Conservation (phyloP, 23 red algal species). For the Agarophyton chilense region DNA sequence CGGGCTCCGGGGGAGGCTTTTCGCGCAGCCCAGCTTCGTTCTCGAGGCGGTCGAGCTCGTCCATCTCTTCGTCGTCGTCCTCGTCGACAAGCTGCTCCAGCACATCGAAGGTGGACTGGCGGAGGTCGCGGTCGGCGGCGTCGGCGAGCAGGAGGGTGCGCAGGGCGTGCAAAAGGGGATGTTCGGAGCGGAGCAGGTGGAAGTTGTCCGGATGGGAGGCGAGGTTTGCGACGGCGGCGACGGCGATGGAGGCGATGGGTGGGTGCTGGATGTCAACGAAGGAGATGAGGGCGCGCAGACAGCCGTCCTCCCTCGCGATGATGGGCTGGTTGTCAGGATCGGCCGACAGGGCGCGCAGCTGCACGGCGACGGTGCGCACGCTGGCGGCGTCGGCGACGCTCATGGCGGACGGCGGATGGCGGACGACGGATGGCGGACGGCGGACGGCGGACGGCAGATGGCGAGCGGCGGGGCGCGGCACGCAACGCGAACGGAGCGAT, state of each 20-base stretch:
- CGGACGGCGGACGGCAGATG: too few relatives aligned
- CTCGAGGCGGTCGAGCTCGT: conserved; percentile 66
- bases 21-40: conserved; percentile 47
- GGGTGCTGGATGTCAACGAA: conserved; percentile 69
- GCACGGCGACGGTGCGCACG: conserved; percentile 85
- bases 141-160: conserved; percentile 28
- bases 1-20: conserved; percentile 29
- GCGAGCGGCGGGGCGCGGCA: too few relatives aligned
- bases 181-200: conserved; percentile 68
- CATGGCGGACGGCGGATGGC: conserved; percentile 25
- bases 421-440: too few relatives aligned
- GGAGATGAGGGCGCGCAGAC: conserved; percentile 67
- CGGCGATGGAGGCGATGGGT: conserved; percentile 72
- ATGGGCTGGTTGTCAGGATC: conserved; percentile 91
- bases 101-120: conserved; percentile 62
- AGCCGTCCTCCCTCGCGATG: conserved; percentile 90
- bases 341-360: conserved; percentile 85
- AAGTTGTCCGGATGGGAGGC: conserved; percentile 75
- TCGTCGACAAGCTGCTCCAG: conserved; percentile 67
- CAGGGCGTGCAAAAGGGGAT: conserved; percentile 32
- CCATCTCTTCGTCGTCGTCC: conserved; percentile 66
- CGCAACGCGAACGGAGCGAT: too few relatives aligned
- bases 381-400: conserved; percentile 74
- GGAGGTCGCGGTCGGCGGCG: conserved; percentile 16
- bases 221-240: conserved; percentile 59